These are phyloP conservation scores for Rhodosporidiobolus sp. DNA, from an alignment of 768 basidiomycete genomes.

Conservation along the genomic window DNA sequence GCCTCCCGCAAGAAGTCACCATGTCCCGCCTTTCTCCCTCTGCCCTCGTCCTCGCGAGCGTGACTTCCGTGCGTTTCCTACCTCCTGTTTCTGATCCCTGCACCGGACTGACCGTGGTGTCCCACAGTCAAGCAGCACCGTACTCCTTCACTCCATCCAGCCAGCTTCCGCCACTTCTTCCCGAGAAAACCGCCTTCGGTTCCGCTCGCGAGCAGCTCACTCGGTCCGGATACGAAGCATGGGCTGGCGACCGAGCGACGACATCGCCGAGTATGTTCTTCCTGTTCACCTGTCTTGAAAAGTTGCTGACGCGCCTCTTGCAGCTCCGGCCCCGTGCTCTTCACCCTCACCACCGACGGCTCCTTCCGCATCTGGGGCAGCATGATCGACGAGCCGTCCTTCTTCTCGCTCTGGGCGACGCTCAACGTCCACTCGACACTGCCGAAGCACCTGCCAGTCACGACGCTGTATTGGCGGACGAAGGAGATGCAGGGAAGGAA, in stretches of 20 bases:
- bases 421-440: constrained; percentile 13
- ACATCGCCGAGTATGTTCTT: constrained; percentile 11
- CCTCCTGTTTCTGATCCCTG: too few species aligned
- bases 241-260: constrained; percentile 17
- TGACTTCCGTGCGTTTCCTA: background rate
- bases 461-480: constrained; percentile 25
- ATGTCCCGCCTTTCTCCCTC: constrained; percentile 19
- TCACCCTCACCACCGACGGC: constrained; percentile 37
- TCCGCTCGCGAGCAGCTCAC: constrained; percentile 14
- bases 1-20: background rate
- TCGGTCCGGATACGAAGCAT: constrained; percentile 3
- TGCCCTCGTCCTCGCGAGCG: constrained; percentile 12
- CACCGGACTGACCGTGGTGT: background rate
- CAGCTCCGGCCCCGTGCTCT: constrained; percentile 33
- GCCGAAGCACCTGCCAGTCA: constrained; percentile 5
- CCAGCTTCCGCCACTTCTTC: background rate
- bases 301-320: background rate
- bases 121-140: constrained; percentile 10
- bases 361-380: constrained; percentile 38
- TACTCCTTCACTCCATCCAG: constrained; percentile 5
- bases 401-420: constrained; percentile 40
- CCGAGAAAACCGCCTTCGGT: background rate
- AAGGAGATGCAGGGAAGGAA: background rate
- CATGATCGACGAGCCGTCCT: constrained; percentile 44
- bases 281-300: background rate